Percentiles rank a stretch among this genome's conserved stretches.
Evolutionary conservation across 148 eudicot genomes (phyloP).

Genomic region (Euryodendron excelsum): DNA sequence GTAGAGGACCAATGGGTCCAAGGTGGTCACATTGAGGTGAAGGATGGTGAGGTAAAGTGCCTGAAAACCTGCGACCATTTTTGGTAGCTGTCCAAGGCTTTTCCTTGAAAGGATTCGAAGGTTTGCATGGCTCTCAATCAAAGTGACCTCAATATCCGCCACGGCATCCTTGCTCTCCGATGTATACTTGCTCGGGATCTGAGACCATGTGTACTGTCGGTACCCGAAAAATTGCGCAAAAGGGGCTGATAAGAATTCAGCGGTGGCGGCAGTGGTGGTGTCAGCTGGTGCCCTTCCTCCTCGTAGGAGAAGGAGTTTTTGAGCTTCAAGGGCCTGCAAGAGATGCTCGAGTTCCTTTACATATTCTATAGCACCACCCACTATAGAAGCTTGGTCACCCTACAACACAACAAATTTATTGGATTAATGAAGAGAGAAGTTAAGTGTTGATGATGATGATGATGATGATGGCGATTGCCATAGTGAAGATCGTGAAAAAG

Average conservation of each 20-base stretch:
- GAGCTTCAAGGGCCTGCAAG: slow-evolving; percentile 68
- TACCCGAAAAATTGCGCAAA: slow-evolving; percentile 55
- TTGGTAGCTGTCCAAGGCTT: slow-evolving; percentile 54
- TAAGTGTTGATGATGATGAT: no score
- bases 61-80: slow-evolving; percentile 65
- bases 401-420: slow-evolving; percentile 10
- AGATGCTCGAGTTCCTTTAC: slow-evolving; percentile 86
- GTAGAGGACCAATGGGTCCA: slow-evolving; percentile 67
- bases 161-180: slow-evolving; percentile 40
- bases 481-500: no score
- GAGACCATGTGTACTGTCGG: slow-evolving; percentile 52
- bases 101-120: slow-evolving; percentile 48
- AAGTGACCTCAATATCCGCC: slow-evolving; percentile 75
- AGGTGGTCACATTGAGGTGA: slow-evolving; percentile 78
- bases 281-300: slow-evolving; percentile 7
- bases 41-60: slow-evolving; percentile 53
- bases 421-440: neutral
- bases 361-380: slow-evolving; percentile 88
- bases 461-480: no score
- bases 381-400: slow-evolving; percentile 99
- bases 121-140: slow-evolving; percentile 83
- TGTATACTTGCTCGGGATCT: slow-evolving; percentile 35
- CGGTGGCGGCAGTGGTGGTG: neutral
- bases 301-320: slow-evolving; percentile 39
- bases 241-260: slow-evolving; percentile 20